Percentiles rank a stretch among this genome's conserved stretches.
These are phyloP conservation scores for Microdochium trichocladiopsis DNA, from an alignment of 2,329 filamentous ascomycete genomes.

Conservation along the genomic window DNA sequence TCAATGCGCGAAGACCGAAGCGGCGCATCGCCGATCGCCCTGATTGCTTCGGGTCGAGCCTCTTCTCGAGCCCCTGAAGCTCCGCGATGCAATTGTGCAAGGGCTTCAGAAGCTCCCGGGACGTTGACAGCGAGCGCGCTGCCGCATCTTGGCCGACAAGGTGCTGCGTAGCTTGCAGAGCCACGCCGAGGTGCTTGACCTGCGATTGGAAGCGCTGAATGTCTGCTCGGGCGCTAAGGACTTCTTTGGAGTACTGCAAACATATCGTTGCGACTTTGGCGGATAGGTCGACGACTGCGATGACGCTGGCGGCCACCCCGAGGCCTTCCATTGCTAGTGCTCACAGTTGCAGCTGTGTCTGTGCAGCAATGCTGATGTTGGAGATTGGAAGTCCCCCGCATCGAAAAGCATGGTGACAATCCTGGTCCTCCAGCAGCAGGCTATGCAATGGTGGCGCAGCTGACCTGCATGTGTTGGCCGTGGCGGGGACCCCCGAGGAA, in stretches of 20 bases:
- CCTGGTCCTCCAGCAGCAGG: too few relatives aligned
- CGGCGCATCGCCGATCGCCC: constrained; percentile 10
- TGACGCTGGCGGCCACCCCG: neutral
- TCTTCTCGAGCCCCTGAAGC: neutral
- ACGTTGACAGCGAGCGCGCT: neutral
- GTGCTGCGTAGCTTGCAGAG: neutral
- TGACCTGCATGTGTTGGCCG: too few relatives aligned
- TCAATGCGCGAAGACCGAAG: constrained; percentile 16
- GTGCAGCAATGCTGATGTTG: neutral
- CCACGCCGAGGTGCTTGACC: neutral
- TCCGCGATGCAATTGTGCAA: neutral
- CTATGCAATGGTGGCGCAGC: too few relatives aligned
- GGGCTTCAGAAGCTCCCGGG: neutral
- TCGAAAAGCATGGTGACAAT: too few relatives aligned
- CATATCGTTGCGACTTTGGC: neutral
- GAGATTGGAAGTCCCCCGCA: too few relatives aligned
- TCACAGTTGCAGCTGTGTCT: neutral
- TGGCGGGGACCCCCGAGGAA: too few relatives aligned
- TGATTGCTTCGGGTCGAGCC: neutral
- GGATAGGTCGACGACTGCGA: neutral
- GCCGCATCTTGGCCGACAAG: neutral
- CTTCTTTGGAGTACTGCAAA: neutral
- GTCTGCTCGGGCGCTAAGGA: neutral
- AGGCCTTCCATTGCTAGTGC: neutral
- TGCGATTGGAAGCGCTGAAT: neutral